Base-by-base conservation (phyloP, 2,329 filamentous ascomycete genomes). In the Nemania serpens region DNA sequence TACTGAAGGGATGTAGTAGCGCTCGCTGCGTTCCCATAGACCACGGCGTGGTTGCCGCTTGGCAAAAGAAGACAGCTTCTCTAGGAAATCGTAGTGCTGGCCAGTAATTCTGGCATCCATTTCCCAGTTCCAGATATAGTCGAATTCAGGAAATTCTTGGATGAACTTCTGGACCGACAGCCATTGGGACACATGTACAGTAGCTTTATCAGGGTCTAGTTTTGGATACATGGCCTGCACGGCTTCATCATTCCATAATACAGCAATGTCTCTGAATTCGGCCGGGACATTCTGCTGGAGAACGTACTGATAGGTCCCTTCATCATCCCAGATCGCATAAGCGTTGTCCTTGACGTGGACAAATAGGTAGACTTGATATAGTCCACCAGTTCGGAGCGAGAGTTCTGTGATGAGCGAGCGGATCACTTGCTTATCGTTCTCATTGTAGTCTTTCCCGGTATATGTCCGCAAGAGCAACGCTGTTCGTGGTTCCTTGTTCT, bases 111-210 rank as follows among this genome's bases (percentile, higher is more conserved):
- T 84, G 34, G 89, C 87, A 71, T 95, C 91, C 76, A 92, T 90
- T 72, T 95, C 91, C 91, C 90, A 93, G 73, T 94, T 93, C 90
- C 91, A 95, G 67, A 92, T 82, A 69, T 85, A 92, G 67, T 93
- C 89, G 66, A 91, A 95, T 69, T 94, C 87, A 0, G 90, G 90
- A 69, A 92, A 88, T 51, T 89, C 88, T 69, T 89, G 83, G 60
- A 85, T 85, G 71, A 93, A 93, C 75, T 88, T 88, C 71, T 93
- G 90, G 2, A 93, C 81, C 5, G 89, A 88, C 66, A 91, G 81
- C 80, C 88, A 91, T 69, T 91, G 88, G 33, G 83, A 80, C 29
- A 81, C 81, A 68, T 86, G 83, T n/a, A 86, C 85, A 53, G 75
- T 79, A 62, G 79, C 74, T 58, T 81, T 79, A 54, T 80, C 75